Evolutionary conservation across 164 flowering plant genomes (phyloP).

Genomic region (Malania oleifera): DNA sequence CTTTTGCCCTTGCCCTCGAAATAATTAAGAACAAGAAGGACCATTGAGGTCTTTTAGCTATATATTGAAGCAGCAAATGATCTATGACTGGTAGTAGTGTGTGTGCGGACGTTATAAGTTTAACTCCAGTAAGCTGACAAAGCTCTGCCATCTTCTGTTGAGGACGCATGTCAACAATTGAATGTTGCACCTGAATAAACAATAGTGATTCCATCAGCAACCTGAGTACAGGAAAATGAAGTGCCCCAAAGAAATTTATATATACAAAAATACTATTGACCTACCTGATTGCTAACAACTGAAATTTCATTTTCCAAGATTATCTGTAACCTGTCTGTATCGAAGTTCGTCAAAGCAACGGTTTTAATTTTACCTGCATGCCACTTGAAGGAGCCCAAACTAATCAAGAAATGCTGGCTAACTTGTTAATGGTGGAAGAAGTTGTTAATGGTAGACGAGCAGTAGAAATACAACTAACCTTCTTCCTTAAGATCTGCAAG

Average conservation of each 20-base stretch:
- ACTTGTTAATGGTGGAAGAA: neutral
- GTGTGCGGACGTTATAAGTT: constrained; percentile 98
- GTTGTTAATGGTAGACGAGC: neutral
- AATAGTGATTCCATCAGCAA: constrained; percentile 9
- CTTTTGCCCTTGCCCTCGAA: too few species aligned
- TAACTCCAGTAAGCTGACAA: constrained; percentile 88
- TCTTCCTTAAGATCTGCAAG: constrained; percentile 93
- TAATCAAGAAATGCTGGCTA: constrained; percentile 15
- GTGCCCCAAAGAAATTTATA: neutral
- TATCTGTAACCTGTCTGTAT: constrained; percentile 79
- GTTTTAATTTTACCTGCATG: constrained; percentile 93
- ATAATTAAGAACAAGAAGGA: too few species aligned
- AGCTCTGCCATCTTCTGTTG: constrained; percentile 96
- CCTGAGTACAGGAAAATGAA: neutral
- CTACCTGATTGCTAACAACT: constrained; percentile 94
- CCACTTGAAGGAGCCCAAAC: constrained; percentile 18
- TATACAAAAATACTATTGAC: constrained; percentile 4
- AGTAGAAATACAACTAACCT: constrained; percentile 40
- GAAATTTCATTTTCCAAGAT: constrained; percentile 91
- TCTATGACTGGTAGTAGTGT: too few species aligned
- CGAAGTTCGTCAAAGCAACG: constrained; percentile 93
- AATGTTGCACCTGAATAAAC: constrained; percentile 84
- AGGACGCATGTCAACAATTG: constrained; percentile 97
- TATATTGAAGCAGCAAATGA: neutral
- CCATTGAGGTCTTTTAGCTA: too few species aligned